These are phyloP conservation scores for Nigrospora sphaerica DNA, from an alignment of 2,329 filamentous ascomycete genomes.

Conservation along the genomic window DNA sequence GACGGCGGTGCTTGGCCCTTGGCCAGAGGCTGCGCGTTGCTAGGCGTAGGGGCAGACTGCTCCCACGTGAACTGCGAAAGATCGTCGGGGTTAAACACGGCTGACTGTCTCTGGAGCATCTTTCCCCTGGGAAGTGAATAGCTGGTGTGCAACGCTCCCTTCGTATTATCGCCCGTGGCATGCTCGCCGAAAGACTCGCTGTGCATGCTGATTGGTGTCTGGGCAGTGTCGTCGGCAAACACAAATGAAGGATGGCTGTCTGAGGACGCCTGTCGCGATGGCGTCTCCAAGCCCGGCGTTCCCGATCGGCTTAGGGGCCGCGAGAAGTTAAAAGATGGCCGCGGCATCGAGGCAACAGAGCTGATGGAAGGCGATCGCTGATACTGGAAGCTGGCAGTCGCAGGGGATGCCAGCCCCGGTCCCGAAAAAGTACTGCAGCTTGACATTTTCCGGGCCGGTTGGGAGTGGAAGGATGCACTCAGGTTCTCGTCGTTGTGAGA, in stretches of 20 bases:
- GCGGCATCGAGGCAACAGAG: slow-evolving; percentile 72
- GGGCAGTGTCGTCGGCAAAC: slow-evolving; percentile 55
- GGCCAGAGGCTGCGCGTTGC: slow-evolving; percentile 34
- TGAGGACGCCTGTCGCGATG: slow-evolving; percentile 55
- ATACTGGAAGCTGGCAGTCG: slow-evolving; percentile 39
- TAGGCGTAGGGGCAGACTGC: slow-evolving; percentile 36
- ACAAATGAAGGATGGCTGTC: slow-evolving; percentile 62
- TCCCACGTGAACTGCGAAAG: slow-evolving; percentile 56
- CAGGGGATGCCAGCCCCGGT: slow-evolving; percentile 46
- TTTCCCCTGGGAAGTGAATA: slow-evolving; percentile 80
- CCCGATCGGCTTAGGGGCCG: slow-evolving; percentile 74
- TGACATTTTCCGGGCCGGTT: slow-evolving; percentile 70
- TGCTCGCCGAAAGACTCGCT: slow-evolving; percentile 59
- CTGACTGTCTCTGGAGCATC: slow-evolving; percentile 61
- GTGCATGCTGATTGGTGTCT: slow-evolving; percentile 66
- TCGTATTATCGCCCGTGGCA: slow-evolving; percentile 33
- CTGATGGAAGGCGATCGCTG: slow-evolving; percentile 76
- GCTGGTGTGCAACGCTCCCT: slow-evolving; percentile 66
- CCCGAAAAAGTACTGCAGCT: slow-evolving; percentile 48
- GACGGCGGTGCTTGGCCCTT: slow-evolving; percentile 49
- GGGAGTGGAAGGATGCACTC: slow-evolving; percentile 50
- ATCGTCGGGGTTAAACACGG: slow-evolving; percentile 43
- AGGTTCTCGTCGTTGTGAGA: slow-evolving; percentile 67
- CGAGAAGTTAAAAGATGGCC: slow-evolving; percentile 88
- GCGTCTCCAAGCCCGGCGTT: slow-evolving; percentile 50